Conservation (phyloP, 768 basidiomycete genomes). For the Pulveroboletus sp. region DNA sequence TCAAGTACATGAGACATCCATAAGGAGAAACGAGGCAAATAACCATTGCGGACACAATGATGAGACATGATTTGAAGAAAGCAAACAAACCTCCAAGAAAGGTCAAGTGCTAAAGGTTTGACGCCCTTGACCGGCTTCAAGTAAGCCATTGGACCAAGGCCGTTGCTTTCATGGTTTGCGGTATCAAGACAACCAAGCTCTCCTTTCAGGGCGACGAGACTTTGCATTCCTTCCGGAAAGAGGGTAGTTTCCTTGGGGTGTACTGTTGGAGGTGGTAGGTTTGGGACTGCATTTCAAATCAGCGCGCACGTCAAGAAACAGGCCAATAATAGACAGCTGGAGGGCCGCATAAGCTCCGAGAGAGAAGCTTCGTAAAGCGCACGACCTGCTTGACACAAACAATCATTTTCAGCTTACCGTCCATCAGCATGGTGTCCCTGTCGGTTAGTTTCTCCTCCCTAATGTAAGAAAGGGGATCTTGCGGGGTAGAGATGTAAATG, state of each 20-base stretch:
- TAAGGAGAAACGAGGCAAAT: background rate
- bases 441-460: constrained; percentile 55
- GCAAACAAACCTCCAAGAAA: constrained; percentile 62
- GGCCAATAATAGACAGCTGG: constrained; percentile 15
- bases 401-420: constrained; percentile 39
- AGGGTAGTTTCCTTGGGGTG: constrained; percentile 33
- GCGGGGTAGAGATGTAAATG: constrained; percentile 28
- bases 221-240: constrained; percentile 30
- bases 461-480: constrained; percentile 35
- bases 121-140: constrained; percentile 56
- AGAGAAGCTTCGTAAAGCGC: constrained; percentile 9
- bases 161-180: background rate
- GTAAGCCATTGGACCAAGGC: constrained; percentile 13
- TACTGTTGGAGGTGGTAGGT: constrained; percentile 48
- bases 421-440: constrained; percentile 48
- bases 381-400: constrained; percentile 9
- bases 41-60: background rate
- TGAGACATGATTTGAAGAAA: background rate
- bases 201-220: constrained; percentile 25
- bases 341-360: constrained; percentile 24
- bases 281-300: constrained; percentile 44
- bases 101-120: constrained; percentile 50
- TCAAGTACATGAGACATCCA: constrained; percentile 3
- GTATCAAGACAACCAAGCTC: background rate
- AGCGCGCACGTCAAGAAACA: constrained; percentile 12